Base-by-base conservation (phyloP, 108 stramenopile species). In the Nitzschia sp. region DNA sequence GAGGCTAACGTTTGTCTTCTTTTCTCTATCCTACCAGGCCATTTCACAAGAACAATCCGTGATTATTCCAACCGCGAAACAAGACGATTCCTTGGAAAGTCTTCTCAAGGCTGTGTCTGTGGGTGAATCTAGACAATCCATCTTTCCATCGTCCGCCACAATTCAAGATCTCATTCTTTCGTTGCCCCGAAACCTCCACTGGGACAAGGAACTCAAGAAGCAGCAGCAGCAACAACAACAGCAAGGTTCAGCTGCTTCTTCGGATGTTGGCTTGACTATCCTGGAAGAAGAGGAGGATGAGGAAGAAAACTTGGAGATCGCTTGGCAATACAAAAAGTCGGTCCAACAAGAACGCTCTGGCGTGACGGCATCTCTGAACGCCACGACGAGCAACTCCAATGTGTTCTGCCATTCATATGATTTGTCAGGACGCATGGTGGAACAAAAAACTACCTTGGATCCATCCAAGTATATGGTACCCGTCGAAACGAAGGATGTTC, bases 281-380 rank as follows among this genome's bases (percentile, higher is more conserved):
- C 26, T 67, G 66, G 73, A 78, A 8, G 82, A 77, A 21, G 72
- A 70, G 7, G 71, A 58, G 25, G 72, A 63, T 19, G 75, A 60
- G 11, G 87, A 88, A 17, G 87, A 85, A 39, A 87, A 85, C 21
- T 63, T 93, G 2, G 53, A 80, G 10, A 86, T 87, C 69, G 92
- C 92, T 39, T 93, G 92, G 92, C 92, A 93, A 61, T 93, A 93
- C 61, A 82, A 84, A 57, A 80, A 77, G 55, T 87, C 87, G 7
- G 78, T 93, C 6, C 92, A 93, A 69, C 69, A 80, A 43, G 72
- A 86, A 53, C 83, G 88, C 0, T 72, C 72, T 22, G 91, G 57
- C 8, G 25, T 84, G 43, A 60, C 69, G 11, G 7, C 50, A 24
- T 41, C 53, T n/a, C 29, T 22, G n/a, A 46, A 43, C 10, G 20